Evolutionary conservation across 208 protist species (phyloP), one percentile per base, ranked within the genome.

Genomic region (Crithidia bombi): DNA sequence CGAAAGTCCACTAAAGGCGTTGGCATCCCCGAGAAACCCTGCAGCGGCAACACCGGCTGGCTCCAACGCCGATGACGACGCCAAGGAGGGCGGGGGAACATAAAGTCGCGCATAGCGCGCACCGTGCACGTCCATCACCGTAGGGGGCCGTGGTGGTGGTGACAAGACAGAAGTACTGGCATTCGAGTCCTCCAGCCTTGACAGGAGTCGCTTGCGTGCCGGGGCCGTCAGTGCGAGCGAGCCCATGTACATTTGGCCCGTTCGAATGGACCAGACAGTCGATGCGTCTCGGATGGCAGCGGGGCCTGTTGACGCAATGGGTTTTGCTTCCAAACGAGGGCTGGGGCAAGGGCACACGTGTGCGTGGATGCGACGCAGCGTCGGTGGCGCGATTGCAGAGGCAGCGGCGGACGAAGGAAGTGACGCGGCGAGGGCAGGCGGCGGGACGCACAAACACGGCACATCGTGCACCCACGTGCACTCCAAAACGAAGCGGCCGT

Each of bases 401-500:
- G 2, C 14, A 3, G 19, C 52, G 2, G 52, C 5, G 5, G 52
- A 28, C 9, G 52, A 7, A 21, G 2, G 28, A 4, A 15, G 5
- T 6, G 50, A 14, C 33, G 52, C 9, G 1, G 43, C 10, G 15
- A 55, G 25, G 1, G n/a, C n/a, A n/a, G 50, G 51, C 12, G 32
- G 51, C n/a, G 71, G 71, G 25, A 65, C 47, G 0, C 28, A 7
- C 36, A 90, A 50, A 23, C 75, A 59, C 14, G 86, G 86, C 25
- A 65, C 52, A 38, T 83, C 82, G 39, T 86, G 44, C n/a, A 71
- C 71, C 86, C 86, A 91, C 17, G 47, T 38, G 49, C 86, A 87
- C 21, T 80, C 73, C 23, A 91, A 47, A 17, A 83, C 72, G 58
- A 86, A 74, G n/a, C 76, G 65, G 9, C 78, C 63, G 46, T 76